Evolutionary conservation across 257 asterid genomes (phyloP).

Genomic region (Jaltomata sinuosa): DNA sequence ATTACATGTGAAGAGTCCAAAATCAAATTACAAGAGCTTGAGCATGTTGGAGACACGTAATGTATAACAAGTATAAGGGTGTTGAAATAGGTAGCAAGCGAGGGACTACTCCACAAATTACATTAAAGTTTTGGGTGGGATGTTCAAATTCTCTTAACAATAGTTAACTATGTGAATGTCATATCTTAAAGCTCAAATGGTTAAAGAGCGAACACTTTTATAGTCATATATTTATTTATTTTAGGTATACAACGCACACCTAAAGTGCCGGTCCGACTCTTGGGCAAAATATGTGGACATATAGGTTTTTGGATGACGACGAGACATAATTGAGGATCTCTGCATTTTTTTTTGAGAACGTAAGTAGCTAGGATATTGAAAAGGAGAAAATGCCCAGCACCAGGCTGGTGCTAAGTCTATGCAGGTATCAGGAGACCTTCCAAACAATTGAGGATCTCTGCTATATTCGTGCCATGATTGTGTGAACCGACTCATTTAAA

Average conservation of each 20-base stretch:
- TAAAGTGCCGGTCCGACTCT: not conserved
- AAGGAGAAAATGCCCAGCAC: too few relatives aligned
- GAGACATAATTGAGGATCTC: not conserved
- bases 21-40: not conserved
- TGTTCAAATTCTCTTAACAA: not conserved
- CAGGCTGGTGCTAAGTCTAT: too few relatives aligned
- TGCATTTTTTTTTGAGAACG: not conserved
- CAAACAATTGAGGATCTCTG: not conserved
- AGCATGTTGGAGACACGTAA: not conserved
- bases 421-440: too few relatives aligned
- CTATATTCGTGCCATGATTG: not conserved
- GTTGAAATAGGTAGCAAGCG: not conserved
- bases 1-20: not conserved
- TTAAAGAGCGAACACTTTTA: not conserved
- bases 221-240: not conserved
- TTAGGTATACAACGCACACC: not conserved
- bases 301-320: not conserved
- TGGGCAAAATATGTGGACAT: not conserved
- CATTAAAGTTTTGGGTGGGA: not conserved
- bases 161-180: not conserved
- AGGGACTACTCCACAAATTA: not conserved
- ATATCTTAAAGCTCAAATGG: not conserved
- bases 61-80: not conserved
- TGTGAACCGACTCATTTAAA: not conserved
- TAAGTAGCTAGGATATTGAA: too few relatives aligned